These are phyloP conservation scores for Forsythia viridissima DNA, from an alignment of 257 asterid species.

Conservation along the genomic window DNA sequence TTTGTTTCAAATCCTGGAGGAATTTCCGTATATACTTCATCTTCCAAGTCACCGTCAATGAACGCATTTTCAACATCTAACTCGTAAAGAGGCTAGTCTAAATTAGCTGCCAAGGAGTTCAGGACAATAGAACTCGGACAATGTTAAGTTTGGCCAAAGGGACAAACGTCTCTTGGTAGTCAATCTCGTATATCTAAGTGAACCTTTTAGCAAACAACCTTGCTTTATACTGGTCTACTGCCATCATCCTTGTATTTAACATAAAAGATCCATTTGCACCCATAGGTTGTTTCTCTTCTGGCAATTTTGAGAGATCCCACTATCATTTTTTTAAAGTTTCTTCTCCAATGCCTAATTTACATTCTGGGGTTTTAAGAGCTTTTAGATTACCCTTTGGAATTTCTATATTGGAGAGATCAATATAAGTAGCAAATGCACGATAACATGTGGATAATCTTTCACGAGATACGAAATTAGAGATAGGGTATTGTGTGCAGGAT, in stretches of 20 bases:
- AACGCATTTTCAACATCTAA: neutral
- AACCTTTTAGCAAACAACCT: neutral
- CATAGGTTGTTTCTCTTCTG: neutral
- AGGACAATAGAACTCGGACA: neutral
- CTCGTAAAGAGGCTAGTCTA: neutral
- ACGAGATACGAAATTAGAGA: neutral
- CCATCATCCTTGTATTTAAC: neutral
- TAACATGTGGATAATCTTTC: neutral
- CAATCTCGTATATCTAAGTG: neutral
- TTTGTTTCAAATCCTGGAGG: neutral
- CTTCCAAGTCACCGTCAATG: neutral
- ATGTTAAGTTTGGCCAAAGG: neutral
- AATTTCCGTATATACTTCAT: neutral
- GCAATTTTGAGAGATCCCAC: neutral
- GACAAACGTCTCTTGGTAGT: neutral
- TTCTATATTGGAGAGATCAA: neutral
- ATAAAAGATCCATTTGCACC: conserved; percentile 9
- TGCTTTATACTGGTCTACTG: neutral
- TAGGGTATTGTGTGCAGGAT: conserved; percentile 8
- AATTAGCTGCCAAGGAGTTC: neutral
- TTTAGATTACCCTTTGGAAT: neutral
- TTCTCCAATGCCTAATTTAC: neutral
- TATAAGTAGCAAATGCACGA: neutral
- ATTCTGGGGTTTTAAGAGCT: neutral
- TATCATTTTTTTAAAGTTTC: conserved; percentile 2